Conservation (phyloP, 768 basidiomycete genomes). For the Lactifluus subvellereus region DNA sequence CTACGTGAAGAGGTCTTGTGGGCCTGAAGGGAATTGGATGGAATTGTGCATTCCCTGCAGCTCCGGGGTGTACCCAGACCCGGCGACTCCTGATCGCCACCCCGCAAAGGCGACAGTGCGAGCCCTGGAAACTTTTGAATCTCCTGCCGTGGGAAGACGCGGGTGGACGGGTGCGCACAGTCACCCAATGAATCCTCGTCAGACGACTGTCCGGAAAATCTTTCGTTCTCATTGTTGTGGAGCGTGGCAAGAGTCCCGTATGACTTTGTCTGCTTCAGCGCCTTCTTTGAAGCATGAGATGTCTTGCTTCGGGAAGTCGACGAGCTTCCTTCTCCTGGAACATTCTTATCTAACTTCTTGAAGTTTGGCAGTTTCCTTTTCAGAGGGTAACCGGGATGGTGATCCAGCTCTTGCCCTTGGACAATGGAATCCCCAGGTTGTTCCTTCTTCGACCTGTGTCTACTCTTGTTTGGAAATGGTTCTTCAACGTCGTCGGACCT, state of each 20-base stretch:
- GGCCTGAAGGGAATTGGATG: neutral
- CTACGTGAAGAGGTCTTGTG: neutral
- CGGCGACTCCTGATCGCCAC: neutral
- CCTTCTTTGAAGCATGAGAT: neutral
- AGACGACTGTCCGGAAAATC: neutral
- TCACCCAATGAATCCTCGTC: neutral
- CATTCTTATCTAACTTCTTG: slow-evolving; percentile 6
- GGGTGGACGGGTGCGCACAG: neutral
- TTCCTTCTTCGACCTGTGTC: slow-evolving; percentile 1
- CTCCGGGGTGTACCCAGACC: neutral
- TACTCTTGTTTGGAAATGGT: neutral
- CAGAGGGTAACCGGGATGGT: neutral
- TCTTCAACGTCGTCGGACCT: slow-evolving; percentile 13
- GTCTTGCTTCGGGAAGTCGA: slow-evolving; percentile 3
- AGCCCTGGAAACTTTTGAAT: slow-evolving; percentile 3
- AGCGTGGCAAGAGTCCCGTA: neutral
- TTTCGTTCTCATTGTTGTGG: slow-evolving; percentile 7
- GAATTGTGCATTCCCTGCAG: neutral
- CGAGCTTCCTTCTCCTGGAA: slow-evolving; percentile 6
- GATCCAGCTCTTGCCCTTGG: neutral
- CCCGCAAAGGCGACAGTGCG: slow-evolving; percentile 2
- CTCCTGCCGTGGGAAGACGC: neutral
- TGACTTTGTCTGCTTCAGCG: slow-evolving; percentile 1
- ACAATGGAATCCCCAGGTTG: neutral
- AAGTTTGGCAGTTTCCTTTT: slow-evolving; percentile 18